Conservation (phyloP, 441 rosid species). For the Jatropha podagrica region DNA sequence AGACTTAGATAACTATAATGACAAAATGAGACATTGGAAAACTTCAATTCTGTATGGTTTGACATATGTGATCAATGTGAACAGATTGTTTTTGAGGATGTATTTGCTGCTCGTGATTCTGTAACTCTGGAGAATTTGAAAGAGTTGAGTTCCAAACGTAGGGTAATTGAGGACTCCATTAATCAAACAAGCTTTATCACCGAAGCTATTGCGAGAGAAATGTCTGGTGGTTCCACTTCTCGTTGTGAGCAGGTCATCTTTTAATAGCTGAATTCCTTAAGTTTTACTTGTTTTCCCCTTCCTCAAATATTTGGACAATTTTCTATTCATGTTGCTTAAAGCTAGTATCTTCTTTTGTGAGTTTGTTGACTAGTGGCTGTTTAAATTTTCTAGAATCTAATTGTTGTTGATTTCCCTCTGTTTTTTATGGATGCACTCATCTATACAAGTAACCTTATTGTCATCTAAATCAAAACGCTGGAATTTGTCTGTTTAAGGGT, state of each 20-base stretch:
- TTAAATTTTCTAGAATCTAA: background rate
- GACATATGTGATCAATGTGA: conserved; percentile 11
- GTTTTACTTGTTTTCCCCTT: background rate
- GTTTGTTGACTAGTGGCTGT: background rate
- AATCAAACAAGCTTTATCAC: conserved; percentile 53
- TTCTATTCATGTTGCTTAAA: background rate
- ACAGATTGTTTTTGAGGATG: conserved; percentile 66
- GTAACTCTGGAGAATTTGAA: conserved; percentile 53
- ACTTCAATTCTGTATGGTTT: background rate
- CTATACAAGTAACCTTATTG: background rate
- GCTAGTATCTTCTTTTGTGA: background rate
- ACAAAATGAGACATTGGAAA: background rate
- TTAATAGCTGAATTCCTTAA: background rate
- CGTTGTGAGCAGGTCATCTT: conserved; percentile 47
- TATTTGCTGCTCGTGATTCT: conserved; percentile 44
- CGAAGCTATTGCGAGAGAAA: conserved; percentile 67
- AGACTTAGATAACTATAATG: background rate
- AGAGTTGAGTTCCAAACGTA: conserved; percentile 65
- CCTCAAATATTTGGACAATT: background rate
- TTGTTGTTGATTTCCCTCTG: background rate
- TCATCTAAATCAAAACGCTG: background rate
- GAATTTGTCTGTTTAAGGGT: background rate
- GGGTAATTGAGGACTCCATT: conserved; percentile 59
- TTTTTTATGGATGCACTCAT: conserved; percentile 5
- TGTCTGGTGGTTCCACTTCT: conserved; percentile 63